Conservation (phyloP, 129 eudicot genomes). For the Flaveria sonorensis region DNA sequence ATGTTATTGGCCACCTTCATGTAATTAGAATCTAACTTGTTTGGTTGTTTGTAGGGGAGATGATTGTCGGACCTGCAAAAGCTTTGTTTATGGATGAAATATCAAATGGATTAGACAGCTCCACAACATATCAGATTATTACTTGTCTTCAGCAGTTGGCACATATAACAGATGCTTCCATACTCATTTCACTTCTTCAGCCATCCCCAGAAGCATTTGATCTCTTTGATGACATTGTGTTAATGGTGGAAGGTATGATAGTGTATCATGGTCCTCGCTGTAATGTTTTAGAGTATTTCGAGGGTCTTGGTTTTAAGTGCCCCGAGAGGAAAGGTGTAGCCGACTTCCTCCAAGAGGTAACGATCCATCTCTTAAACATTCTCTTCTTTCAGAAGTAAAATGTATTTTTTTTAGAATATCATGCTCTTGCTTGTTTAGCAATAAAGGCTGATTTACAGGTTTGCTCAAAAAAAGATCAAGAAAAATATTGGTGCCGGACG, state of each 20-base stretch:
- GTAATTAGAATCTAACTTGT: neutral
- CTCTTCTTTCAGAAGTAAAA: neutral
- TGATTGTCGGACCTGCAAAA: constrained; percentile 86
- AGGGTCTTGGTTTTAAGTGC: constrained; percentile 68
- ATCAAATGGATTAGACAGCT: constrained; percentile 91
- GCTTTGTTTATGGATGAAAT: constrained; percentile 89
- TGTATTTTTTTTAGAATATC: neutral
- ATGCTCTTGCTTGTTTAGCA: neutral
- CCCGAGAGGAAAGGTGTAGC: constrained; percentile 91
- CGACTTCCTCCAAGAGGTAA: constrained; percentile 96
- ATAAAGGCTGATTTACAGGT: constrained; percentile 34
- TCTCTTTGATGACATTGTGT: constrained; percentile 80
- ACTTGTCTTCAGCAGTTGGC: constrained; percentile 75
- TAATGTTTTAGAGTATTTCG: constrained; percentile 60
- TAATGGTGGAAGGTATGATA: constrained; percentile 87
- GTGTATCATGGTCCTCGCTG: constrained; percentile 72
- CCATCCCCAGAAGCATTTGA: constrained; percentile 87
- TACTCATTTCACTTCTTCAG: constrained; percentile 86
- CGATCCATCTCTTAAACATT: constrained; percentile 5
- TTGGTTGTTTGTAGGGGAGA: constrained; percentile 57
- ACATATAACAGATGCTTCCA: constrained; percentile 73
- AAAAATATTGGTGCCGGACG: constrained; percentile 47
- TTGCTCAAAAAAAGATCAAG: constrained; percentile 56
- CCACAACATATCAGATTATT: constrained; percentile 83
- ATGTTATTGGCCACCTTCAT: neutral